phyloP scores from a whole-genome alignment of 345 rosid genomes.

The Tarenaya hassleriana region DNA sequence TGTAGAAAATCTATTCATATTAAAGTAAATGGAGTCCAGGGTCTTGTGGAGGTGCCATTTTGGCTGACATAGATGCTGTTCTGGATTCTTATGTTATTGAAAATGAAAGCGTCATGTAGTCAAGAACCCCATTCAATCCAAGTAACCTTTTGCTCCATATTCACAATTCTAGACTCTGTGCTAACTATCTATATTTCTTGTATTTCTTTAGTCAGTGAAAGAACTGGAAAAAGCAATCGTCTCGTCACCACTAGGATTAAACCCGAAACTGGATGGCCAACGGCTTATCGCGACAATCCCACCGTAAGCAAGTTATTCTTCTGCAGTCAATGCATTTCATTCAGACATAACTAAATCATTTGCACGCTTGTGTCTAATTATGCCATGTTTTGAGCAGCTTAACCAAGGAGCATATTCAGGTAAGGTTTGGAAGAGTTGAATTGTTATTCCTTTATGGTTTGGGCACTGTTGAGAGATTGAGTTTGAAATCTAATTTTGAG shows the following conservation, averaged over 20 bases:
- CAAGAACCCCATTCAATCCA: too few relatives aligned
- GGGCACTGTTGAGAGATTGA: slow-evolving; percentile 2
- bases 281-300: slow-evolving; percentile 82
- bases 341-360: slow-evolving; percentile 11
- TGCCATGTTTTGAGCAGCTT: slow-evolving; percentile 40
- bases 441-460: not conserved
- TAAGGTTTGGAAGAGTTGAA: slow-evolving; percentile 21
- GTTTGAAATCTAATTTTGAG: slow-evolving; percentile 4
- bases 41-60: too few relatives aligned
- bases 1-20: not conserved
- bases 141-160: too few relatives aligned
- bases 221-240: slow-evolving; percentile 79
- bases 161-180: too few relatives aligned
- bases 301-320: slow-evolving; percentile 40
- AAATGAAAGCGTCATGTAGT: too few relatives aligned
- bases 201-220: slow-evolving; percentile 57
- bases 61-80: too few relatives aligned
- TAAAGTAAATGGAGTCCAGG: not conserved
- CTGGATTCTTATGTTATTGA: too few relatives aligned
- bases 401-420: slow-evolving; percentile 93
- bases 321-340: slow-evolving; percentile 11
- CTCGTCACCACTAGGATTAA: slow-evolving; percentile 82
- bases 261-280: slow-evolving; percentile 76
- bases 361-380: slow-evolving; percentile 11
- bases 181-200: too few relatives aligned